phyloP scores from a whole-genome alignment of 2,329 filamentous ascomycete species.

The Capronia americana region DNA sequence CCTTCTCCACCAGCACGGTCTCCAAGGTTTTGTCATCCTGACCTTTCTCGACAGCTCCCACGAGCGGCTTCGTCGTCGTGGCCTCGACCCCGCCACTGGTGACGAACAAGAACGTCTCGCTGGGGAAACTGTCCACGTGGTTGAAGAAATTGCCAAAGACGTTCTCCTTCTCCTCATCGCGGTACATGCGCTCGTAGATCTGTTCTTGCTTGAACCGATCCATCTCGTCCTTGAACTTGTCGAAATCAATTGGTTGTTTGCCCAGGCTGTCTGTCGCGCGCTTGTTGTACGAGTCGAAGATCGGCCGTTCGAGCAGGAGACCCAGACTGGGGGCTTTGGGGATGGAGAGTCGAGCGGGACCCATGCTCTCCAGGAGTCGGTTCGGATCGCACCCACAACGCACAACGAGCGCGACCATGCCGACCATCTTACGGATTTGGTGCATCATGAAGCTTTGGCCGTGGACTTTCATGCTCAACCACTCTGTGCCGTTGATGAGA shows the following conservation, averaged over 20 bases:
- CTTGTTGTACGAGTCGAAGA: conserved; percentile 88
- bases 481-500: conserved; percentile 89
- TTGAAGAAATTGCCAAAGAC: conserved; percentile 83
- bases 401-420: conserved; percentile 83
- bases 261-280: conserved; percentile 69
- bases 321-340: conserved; percentile 93
- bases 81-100: conserved; percentile 72
- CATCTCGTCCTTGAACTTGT: conserved; percentile 77
- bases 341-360: conserved; percentile 75
- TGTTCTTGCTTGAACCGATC: conserved; percentile 87
- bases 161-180: conserved; percentile 85
- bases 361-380: conserved; percentile 77
- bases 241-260: conserved; percentile 76
- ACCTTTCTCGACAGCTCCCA: conserved; percentile 17
- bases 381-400: conserved; percentile 78
- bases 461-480: conserved; percentile 94
- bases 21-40: conserved; percentile 11
- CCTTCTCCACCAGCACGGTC: conserved; percentile 11
- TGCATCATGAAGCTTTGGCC: conserved; percentile 99
- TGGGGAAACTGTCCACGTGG: conserved; percentile 76
- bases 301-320: conserved; percentile 83
- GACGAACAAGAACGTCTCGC: conserved; percentile 75
- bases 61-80: conserved; percentile 54
- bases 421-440: conserved; percentile 99
- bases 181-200: conserved; percentile 91